Evolutionary conservation across 345 rosid genomes (phyloP).

Genomic region (Populus euphratica): DNA sequence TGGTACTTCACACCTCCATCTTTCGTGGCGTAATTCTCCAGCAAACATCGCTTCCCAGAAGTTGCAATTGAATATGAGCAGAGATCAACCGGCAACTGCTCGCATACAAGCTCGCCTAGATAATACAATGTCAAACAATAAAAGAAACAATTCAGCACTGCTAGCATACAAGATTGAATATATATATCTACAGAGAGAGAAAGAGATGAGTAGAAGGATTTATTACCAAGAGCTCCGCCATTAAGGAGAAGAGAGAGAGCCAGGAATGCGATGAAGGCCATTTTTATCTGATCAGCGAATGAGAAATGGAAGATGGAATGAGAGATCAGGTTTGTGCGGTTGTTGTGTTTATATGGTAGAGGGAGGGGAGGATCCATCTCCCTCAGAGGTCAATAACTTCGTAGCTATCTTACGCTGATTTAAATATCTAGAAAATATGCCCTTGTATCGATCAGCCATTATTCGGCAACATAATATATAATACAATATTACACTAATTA

Average conservation of each 20-base stretch:
- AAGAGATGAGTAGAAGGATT: too few relatives aligned
- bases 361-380: neutral
- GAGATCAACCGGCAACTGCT: conserved; percentile 22
- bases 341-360: neutral
- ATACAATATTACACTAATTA: neutral
- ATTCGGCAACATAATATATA: neutral
- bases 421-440: too few relatives aligned
- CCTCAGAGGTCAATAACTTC: neutral
- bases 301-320: neutral
- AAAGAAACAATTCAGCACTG: neutral
- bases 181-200: neutral
- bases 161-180: too few relatives aligned
- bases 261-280: conserved; percentile 17
- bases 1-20: conserved; percentile 17
- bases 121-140: neutral
- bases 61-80: conserved; percentile 28
- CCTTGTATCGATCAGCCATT: neutral
- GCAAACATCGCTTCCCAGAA: conserved; percentile 32
- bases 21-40: conserved; percentile 17
- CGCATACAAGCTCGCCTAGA: conserved; percentile 34
- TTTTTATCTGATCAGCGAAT: neutral
- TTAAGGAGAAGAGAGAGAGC: conserved; percentile 26
- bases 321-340: neutral
- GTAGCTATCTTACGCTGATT: neutral
- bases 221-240: conserved; percentile 31